Percentiles rank a stretch among this genome's conserved stretches.
phyloP scores from a whole-genome alignment of 495 filamentous ascomycete genomes.

The Xylona heveae region DNA sequence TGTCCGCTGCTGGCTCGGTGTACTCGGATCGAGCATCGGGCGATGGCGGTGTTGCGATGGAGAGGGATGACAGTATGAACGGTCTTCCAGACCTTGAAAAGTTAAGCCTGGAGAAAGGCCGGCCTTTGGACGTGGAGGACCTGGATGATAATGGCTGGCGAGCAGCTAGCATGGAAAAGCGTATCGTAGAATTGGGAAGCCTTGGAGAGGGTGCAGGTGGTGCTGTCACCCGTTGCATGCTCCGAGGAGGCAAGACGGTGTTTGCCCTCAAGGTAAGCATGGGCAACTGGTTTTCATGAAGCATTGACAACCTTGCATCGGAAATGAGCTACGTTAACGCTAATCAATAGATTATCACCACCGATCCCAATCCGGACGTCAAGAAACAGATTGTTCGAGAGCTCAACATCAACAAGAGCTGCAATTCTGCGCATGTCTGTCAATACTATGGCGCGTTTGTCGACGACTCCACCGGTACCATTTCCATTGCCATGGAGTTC shows the following conservation, averaged over 20 bases:
- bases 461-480: slow-evolving; percentile 80
- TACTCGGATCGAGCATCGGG: slow-evolving; percentile 43
- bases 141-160: slow-evolving; percentile 89
- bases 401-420: slow-evolving; percentile 92
- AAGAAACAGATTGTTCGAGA: slow-evolving; percentile 96
- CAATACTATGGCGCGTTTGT: slow-evolving; percentile 93
- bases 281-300: too few species aligned
- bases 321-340: neutral
- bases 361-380: slow-evolving; percentile 89
- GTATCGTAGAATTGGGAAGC: slow-evolving; percentile 72
- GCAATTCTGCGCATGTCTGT: slow-evolving; percentile 83
- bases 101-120: slow-evolving; percentile 13
- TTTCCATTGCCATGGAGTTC: slow-evolving; percentile 97
- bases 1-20: slow-evolving; percentile 67
- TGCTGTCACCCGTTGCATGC: slow-evolving; percentile 74
- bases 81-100: slow-evolving; percentile 7
- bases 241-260: slow-evolving; percentile 78
- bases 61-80: slow-evolving; percentile 9
- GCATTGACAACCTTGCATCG: too few species aligned
- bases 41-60: slow-evolving; percentile 29
- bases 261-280: slow-evolving; percentile 81
- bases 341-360: slow-evolving; percentile 65
- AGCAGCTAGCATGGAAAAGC: slow-evolving; percentile 70
- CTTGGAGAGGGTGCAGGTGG: slow-evolving; percentile 90
- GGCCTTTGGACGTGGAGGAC: slow-evolving; percentile 64